phyloP scores from a whole-genome alignment of 345 rosid genomes.

The Populus pruinosa region DNA sequence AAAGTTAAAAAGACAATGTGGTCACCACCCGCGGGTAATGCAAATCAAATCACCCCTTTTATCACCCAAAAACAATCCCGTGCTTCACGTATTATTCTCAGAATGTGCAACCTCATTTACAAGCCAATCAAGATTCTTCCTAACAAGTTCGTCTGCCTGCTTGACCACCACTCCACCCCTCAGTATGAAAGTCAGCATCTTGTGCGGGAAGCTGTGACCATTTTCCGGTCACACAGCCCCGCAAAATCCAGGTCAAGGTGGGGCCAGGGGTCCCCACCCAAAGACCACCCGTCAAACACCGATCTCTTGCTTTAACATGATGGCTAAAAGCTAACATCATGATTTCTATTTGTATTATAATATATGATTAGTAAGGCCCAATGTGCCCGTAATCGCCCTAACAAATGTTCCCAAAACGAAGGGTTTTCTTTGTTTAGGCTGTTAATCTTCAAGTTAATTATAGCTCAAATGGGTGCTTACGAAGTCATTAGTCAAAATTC shows the following conservation, averaged over 20 bases:
- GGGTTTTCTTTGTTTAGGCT: not conserved
- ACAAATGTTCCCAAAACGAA: not conserved
- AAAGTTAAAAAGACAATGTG: not conserved
- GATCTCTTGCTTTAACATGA: conserved; percentile 8
- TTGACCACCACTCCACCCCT: conserved; percentile 2
- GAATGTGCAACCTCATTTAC: not conserved
- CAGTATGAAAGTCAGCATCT: too few species aligned
- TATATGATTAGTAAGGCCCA: not conserved
- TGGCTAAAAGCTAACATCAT: not conserved
- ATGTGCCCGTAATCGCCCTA: not conserved
- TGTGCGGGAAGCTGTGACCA: not conserved
- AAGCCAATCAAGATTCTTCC: conserved; percentile 15
- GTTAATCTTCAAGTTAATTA: not conserved
- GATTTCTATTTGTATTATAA: not conserved
- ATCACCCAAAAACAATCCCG: not conserved
- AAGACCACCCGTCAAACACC: not conserved
- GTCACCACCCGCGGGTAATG: not conserved
- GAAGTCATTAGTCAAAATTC: conserved; percentile 7
- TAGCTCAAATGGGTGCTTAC: not conserved
- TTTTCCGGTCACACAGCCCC: not conserved
- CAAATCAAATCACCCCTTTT: not conserved
- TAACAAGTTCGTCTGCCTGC: not conserved
- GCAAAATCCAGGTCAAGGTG: not conserved
- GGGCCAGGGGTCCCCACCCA: not conserved
- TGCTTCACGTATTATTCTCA: conserved; percentile 8